Conservation (phyloP, 257 asterid genomes). For the Jaltomata sinuosa region DNA sequence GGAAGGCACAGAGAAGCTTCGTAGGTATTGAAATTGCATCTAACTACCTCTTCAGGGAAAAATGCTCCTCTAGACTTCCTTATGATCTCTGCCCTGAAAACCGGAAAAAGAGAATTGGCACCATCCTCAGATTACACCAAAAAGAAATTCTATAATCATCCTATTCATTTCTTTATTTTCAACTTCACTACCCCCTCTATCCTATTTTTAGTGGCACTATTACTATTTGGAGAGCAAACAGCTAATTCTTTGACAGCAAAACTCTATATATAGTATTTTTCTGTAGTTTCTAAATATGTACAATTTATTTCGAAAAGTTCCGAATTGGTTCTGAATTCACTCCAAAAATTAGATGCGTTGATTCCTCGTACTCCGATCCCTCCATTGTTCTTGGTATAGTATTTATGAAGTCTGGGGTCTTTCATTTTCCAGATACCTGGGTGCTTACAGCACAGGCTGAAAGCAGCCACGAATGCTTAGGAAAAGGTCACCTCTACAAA, state of each 20-base stretch:
- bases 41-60: conserved; percentile 79
- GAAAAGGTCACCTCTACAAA: not conserved
- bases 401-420: not conserved
- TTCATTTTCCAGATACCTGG: not conserved
- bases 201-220: not conserved
- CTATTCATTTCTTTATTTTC: not conserved
- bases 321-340: not conserved
- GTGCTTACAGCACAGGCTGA: not conserved
- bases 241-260: not conserved
- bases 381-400: not conserved
- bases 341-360: not conserved
- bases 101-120: not conserved
- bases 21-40: not conserved
- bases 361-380: not conserved
- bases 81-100: conserved; percentile 54
- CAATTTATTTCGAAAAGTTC: not conserved
- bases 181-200: not conserved
- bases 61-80: conserved; percentile 70
- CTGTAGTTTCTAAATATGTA: not conserved
- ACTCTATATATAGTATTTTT: not conserved
- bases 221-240: not conserved
- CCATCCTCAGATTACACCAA: not conserved
- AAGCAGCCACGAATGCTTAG: not conserved
- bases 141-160: not conserved
- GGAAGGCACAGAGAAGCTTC: not conserved